Conservation (phyloP, 1,284 basidiomycete species). For the Melampsora abietis-canadensis region DNA sequence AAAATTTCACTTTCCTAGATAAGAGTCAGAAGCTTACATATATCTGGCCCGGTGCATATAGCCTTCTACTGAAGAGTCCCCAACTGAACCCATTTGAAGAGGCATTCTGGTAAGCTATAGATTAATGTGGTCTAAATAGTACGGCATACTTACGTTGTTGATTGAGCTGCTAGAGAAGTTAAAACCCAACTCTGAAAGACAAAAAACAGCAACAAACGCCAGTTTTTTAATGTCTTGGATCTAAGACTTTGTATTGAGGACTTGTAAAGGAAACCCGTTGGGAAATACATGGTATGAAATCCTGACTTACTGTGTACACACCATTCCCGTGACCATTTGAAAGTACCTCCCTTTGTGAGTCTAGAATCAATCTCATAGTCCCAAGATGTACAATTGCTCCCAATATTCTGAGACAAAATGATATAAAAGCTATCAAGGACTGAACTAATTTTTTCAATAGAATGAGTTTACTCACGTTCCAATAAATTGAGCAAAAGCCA, state of each 20-base stretch:
- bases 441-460: background rate
- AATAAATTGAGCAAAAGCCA: constrained; percentile 23
- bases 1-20: too few relatives aligned
- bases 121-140: too few relatives aligned
- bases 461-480: constrained; percentile 25
- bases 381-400: constrained; percentile 2
- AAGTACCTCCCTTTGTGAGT: background rate
- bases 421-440: background rate
- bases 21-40: background rate
- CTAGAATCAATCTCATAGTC: constrained; percentile 4
- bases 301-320: background rate
- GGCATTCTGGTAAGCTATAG: too few relatives aligned
- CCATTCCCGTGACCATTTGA: background rate
- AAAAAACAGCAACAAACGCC: background rate
- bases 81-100: background rate
- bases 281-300: too few relatives aligned
- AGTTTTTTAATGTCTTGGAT: background rate
- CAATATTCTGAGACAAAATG: background rate
- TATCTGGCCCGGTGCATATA: background rate
- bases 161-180: constrained; percentile 1
- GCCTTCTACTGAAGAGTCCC: background rate
- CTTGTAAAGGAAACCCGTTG: too few relatives aligned
- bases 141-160: background rate
- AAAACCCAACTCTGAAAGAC: background rate
- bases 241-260: too few relatives aligned